These are phyloP conservation scores for Priceomyces melissophilus DNA, from an alignment of 805 yeast species.

Conservation along the genomic window DNA sequence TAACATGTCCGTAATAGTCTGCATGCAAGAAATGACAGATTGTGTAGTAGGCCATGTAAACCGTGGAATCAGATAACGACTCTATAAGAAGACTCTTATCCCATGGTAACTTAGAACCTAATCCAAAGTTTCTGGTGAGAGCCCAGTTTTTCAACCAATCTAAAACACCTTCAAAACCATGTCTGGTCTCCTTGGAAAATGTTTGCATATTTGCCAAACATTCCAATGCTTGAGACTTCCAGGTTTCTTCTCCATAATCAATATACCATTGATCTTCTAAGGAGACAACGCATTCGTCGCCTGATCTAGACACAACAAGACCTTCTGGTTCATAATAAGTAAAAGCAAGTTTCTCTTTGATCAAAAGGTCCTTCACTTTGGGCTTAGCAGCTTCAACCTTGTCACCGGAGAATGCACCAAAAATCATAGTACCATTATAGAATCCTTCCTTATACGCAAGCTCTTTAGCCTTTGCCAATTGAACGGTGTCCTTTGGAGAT, in stretches of 20 bases:
- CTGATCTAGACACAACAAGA: constrained; percentile 86
- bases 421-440: constrained; percentile 79
- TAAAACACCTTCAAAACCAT: constrained; percentile 90
- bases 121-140: constrained; percentile 91
- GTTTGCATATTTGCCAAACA: constrained; percentile 75
- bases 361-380: constrained; percentile 76
- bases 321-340: constrained; percentile 94
- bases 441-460: constrained; percentile 94
- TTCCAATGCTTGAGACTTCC: constrained; percentile 81
- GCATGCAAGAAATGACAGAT: constrained; percentile 80
- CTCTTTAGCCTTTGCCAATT: constrained; percentile 90
- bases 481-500: constrained; percentile 88
- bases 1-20: constrained; percentile 76
- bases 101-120: constrained; percentile 96
- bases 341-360: constrained; percentile 76
- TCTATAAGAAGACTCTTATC: constrained; percentile 91
- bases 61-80: constrained; percentile 91
- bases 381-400: constrained; percentile 90
- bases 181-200: constrained; percentile 76
- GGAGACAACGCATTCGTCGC: constrained; percentile 94
- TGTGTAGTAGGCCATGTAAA: constrained; percentile 94
- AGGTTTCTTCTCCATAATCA: constrained; percentile 91
- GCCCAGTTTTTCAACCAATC: constrained; percentile 99
- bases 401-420: constrained; percentile 83
- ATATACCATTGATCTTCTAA: constrained; percentile 98